Percentiles rank a stretch among this genome's conserved stretches.
Evolutionary conservation across 2,329 filamentous ascomycete species (phyloP).

Genomic region (Ascochyta viciae-villosae): DNA sequence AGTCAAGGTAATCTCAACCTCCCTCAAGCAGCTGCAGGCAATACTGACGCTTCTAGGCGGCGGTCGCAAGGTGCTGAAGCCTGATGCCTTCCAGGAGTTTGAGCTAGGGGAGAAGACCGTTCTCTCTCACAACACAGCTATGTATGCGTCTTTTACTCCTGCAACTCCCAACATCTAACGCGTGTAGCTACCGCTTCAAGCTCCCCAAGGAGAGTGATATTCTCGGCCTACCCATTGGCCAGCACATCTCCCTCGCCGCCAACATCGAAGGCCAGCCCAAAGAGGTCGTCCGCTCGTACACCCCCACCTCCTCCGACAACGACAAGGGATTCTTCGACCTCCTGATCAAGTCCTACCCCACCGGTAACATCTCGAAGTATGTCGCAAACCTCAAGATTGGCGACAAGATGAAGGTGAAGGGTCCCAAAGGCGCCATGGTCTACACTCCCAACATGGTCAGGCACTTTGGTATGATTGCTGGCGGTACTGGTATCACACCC

Average conservation of each 20-base stretch:
- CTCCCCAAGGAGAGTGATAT: constrained; percentile 80
- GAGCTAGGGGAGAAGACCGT: constrained; percentile 93
- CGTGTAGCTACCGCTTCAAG: constrained; percentile 82
- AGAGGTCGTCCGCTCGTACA: constrained; percentile 52
- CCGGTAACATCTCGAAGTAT: constrained; percentile 95
- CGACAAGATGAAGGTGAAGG: constrained; percentile 81
- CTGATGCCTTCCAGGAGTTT: constrained; percentile 87
- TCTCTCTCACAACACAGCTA: constrained; percentile 97
- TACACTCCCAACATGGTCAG: constrained; percentile 97
- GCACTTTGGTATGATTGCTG: constrained; percentile 97
- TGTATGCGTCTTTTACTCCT: constrained; percentile 63
- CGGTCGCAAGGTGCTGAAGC: constrained; percentile 84
- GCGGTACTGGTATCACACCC: constrained; percentile 95
- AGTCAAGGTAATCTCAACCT: constrained; percentile 1
- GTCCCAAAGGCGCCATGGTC: constrained; percentile 97
- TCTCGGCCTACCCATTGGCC: constrained; percentile 95
- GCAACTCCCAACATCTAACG: constrained; percentile 9
- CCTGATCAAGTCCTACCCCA: constrained; percentile 96
- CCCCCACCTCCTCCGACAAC: constrained; percentile 51
- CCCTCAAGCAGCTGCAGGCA: not conserved
- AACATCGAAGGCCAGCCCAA: constrained; percentile 53
- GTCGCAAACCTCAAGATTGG: constrained; percentile 84
- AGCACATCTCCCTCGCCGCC: constrained; percentile 94
- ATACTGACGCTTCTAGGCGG: constrained; percentile 56
- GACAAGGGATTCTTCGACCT: constrained; percentile 89